Base-by-base conservation (phyloP, 169 alveolate species). In the Theileria parva region DNA sequence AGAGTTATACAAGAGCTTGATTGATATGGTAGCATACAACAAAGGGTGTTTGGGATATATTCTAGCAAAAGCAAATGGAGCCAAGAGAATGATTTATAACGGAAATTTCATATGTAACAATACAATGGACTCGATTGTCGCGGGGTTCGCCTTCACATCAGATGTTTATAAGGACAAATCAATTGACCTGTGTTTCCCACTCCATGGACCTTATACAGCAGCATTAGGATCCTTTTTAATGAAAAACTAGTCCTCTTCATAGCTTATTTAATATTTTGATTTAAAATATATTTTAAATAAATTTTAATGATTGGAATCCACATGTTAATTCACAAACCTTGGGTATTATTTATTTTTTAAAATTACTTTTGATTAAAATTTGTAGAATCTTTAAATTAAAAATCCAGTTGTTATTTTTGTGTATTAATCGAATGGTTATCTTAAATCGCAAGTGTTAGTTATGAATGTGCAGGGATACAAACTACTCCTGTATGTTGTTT, bases 21-120 rank as follows among this genome's bases (percentile, higher is more conserved):
- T 60, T 21, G 85, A 75, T 59, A 76, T 81, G 88, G 34, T 81
- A 44, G 51, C 85, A n/a, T 68, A 75, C 80, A 81, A 77, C 32
- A 74, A 63, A 13, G 88, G 88, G 37, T 55, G 27, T 19, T 8
- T 81, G 13, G 85, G 78, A 30, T 76, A 59, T 65, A 34, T 81
- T 0, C 72, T 81, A n/a, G 88, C 86, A 5, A 81, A 65, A 30
- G 61, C 25, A 0, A 44, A 81, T 66, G 79, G 77, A 19, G 80
- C 66, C 59, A 74, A 74, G 72, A 74, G 88, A 30, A 1, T 75
- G 7, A 28, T 81, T 0, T 81, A 63, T 53, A 75, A 83, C 17
- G 88, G 88, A 75, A 70, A 70, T 27, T 81, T 25, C 25, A 50
- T 57, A 19, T 63, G 70, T 73, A 23, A 21, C 44, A 44, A 63